Percentiles rank a stretch among this genome's conserved stretches.
These are phyloP conservation scores for Beauveria medogensis DNA, from an alignment of 2,329 filamentous ascomycete genomes.

Conservation along the genomic window DNA sequence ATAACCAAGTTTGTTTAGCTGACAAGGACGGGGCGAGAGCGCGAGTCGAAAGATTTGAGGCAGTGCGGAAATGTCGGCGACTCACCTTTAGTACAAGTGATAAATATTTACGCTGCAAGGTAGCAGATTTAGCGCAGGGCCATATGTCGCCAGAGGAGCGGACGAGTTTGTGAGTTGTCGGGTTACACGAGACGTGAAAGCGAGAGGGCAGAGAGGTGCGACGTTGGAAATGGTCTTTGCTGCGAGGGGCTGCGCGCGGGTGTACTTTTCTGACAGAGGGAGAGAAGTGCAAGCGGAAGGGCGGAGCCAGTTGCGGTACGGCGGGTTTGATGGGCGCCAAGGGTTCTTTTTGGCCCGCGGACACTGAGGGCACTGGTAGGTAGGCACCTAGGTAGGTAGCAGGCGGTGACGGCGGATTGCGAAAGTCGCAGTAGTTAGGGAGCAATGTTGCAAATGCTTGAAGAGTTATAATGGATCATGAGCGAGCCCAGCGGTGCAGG, in stretches of 20 bases:
- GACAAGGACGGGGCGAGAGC: not conserved
- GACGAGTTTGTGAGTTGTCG: not conserved
- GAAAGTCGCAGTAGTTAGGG: not conserved
- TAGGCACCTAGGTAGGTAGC: not conserved
- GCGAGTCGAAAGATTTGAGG: not conserved
- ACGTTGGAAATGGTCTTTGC: not conserved
- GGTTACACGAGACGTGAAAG: not conserved
- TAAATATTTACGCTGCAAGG: not conserved
- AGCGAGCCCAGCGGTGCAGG: conserved; percentile 3
- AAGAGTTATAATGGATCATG: not conserved
- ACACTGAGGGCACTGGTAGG: not conserved
- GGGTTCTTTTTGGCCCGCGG: conserved; percentile 5
- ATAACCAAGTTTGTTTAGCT: not conserved
- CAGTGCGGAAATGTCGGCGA: not conserved
- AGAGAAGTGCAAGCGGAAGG: not conserved
- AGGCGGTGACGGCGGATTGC: conserved; percentile 17
- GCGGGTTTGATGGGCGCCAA: conserved; percentile 9
- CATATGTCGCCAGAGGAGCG: conserved; percentile 3
- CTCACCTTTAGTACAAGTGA: not conserved
- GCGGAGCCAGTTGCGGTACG: not conserved
- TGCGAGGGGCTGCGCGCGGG: conserved; percentile 5
- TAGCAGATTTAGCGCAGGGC: not conserved
- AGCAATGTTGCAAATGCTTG: conserved; percentile 6
- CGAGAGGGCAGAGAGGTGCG: not conserved
- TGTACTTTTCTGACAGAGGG: conserved; percentile 3